Conservation (phyloP, 2,329 filamentous ascomycete species). For the Colletotrichum lindemuthianum region DNA sequence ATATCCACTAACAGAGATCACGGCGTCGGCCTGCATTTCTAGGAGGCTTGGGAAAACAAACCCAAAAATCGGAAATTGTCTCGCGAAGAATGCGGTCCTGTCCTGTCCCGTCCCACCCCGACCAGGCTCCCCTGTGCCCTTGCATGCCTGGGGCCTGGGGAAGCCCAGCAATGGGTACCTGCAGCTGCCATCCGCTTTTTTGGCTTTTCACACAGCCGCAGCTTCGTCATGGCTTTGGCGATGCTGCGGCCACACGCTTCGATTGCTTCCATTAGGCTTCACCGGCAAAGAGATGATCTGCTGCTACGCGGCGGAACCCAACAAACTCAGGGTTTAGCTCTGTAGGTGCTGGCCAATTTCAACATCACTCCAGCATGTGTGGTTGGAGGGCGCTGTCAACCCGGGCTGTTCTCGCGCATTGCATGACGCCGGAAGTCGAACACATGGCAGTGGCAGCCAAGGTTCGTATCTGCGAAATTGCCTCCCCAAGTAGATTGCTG, state of each 20-base stretch:
- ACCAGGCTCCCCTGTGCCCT: not conserved
- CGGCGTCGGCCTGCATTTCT: not conserved
- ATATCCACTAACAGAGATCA: too few relatives aligned
- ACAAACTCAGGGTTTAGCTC: too few relatives aligned
- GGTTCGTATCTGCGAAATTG: conserved; percentile 8
- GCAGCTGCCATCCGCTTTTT: conserved; percentile 20
- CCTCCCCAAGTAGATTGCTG: not conserved
- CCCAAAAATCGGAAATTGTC: too few relatives aligned
- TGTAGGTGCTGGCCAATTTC: too few relatives aligned
- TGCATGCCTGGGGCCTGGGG: conserved; percentile 19
- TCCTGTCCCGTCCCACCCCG: not conserved
- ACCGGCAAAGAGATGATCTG: not conserved
- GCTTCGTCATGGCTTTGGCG: not conserved
- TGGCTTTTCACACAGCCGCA: not conserved
- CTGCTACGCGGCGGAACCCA: not conserved
- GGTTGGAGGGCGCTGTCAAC: too few relatives aligned
- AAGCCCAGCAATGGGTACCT: conserved; percentile 25
- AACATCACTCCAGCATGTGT: too few relatives aligned
- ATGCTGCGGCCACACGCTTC: not conserved
- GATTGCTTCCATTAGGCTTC: not conserved
- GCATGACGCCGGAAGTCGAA: not conserved
- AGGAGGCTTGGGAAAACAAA: not conserved
- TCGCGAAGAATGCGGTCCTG: not conserved
- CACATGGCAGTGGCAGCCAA: not conserved
- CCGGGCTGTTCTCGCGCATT: not conserved